Evolutionary conservation across 768 basidiomycete species (phyloP), one percentile per base, ranked within the genome.

Genomic region (Phanerodontia chrysosporium): DNA sequence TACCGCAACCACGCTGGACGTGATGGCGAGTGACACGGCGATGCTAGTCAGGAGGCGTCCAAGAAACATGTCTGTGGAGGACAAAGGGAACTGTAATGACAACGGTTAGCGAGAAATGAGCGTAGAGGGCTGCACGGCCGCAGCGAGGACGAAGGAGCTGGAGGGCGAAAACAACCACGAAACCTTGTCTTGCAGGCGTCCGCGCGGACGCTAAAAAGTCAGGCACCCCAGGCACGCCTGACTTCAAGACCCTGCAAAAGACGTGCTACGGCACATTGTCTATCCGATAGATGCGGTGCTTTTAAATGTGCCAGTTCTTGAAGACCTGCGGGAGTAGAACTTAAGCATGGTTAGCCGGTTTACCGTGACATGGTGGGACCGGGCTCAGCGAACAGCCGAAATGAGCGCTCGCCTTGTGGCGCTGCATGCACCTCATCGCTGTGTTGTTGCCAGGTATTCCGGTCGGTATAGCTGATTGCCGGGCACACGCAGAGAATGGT

Each of bases 351-450:
- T n/a, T n/a, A n/a, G n/a, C n/a, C n/a, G n/a, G n/a, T n/a, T n/a
- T n/a, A n/a, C n/a, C n/a, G n/a, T n/a, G n/a, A n/a, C 49, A 10
- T 30, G 16, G 21, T 29, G 28, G 28, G 30, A 30, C 29, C 29
- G 14, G 48, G 10, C 22, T 10, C 10, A 25, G 25, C 45, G 5
- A 6, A 25, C 48, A 25, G 24, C 4, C 48, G 16, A 4, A 6
- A 32, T 51, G 28, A 30, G 49, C 49, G 49, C 49, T 21, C 49
- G 49, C 49, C n/a, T 51, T 51, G 49, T 51, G 49, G 49, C 49
- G 49, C 30, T 49, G 48, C 14, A 28, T 28, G 12, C 22, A 45
- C 45, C n/a, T 7, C 32, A 7, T 35, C 14, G 32, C 32, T 14
- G 14, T 7, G 32, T 14, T n/a, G n/a, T n/a, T n/a, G n/a, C n/a